phyloP scores from a whole-genome alignment of 306 rosid species.

The Rosa rugosa region DNA sequence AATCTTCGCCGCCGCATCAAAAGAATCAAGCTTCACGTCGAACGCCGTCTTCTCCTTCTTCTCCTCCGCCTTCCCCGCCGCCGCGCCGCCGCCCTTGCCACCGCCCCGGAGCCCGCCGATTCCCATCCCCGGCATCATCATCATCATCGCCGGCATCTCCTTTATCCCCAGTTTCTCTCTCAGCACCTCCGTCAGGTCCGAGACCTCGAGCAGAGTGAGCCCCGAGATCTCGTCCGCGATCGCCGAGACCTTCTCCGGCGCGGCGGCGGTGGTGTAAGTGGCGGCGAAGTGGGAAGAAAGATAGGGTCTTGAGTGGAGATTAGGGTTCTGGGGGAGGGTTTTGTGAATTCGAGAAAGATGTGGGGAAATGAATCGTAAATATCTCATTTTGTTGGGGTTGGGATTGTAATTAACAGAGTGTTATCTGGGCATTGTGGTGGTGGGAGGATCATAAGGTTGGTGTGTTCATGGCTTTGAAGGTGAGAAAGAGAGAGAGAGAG shows the following conservation, averaged over 20 bases:
- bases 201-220: conserved; percentile 64
- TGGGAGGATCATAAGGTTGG: conserved; percentile 11
- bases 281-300: conserved; percentile 15
- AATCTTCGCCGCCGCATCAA: conserved; percentile 75
- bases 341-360: conserved; percentile 37
- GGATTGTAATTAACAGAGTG: neutral
- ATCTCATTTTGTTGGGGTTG: conserved; percentile 41
- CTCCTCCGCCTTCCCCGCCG: conserved; percentile 44
- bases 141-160: conserved; percentile 78
- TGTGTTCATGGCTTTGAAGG: conserved; percentile 29
- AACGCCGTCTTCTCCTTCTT: conserved; percentile 80
- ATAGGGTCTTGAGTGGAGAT: neutral
- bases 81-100: conserved; percentile 52
- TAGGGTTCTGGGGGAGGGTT: conserved; percentile 39
- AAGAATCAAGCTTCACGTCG: conserved; percentile 83
- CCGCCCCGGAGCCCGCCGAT: conserved; percentile 42
- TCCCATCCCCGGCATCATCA: conserved; percentile 86
- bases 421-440: conserved; percentile 11
- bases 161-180: conserved; percentile 60
- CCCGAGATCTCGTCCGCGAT: conserved; percentile 70
- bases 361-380: conserved; percentile 45
- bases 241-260: conserved; percentile 43
- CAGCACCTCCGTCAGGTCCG: conserved; percentile 77
- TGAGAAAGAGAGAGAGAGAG: neutral
- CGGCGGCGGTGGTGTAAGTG: conserved; percentile 35